phyloP scores from a whole-genome alignment of 2,329 filamentous ascomycete genomes.

The Diaporthe eres region DNA sequence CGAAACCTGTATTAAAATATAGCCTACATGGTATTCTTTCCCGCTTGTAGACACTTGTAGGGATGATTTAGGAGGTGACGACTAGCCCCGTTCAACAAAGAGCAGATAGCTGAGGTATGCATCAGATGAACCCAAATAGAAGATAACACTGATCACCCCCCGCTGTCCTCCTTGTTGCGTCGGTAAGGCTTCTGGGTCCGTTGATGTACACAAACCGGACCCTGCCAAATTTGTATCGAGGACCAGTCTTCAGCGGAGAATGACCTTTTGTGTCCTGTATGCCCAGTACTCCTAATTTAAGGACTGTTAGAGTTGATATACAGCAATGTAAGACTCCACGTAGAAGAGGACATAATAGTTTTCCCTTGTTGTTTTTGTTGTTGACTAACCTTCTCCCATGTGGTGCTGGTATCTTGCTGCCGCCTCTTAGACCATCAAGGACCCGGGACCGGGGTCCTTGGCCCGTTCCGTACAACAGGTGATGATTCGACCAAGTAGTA shows the following conservation, averaged over 20 bases:
- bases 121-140: not conserved
- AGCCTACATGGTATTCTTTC: not conserved
- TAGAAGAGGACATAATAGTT: not conserved
- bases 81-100: not conserved
- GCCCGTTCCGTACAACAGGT: slow-evolving; percentile 28
- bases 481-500: slow-evolving; percentile 28
- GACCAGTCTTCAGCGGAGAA: not conserved
- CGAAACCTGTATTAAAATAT: not conserved
- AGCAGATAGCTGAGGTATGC: not conserved
- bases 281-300: not conserved
- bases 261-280: not conserved
- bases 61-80: not conserved
- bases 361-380: not conserved
- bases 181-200: not conserved
- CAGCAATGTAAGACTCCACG: too few species aligned
- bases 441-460: not conserved
- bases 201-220: not conserved
- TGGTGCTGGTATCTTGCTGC: not conserved
- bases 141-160: not conserved
- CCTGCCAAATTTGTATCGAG: not conserved
- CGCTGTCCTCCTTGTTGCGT: too few species aligned
- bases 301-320: not conserved
- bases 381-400: not conserved
- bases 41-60: not conserved
- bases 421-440: slow-evolving; percentile 24